phyloP scores from a whole-genome alignment of 2,329 filamentous ascomycete genomes.

The Microthyrium microscopicum region DNA sequence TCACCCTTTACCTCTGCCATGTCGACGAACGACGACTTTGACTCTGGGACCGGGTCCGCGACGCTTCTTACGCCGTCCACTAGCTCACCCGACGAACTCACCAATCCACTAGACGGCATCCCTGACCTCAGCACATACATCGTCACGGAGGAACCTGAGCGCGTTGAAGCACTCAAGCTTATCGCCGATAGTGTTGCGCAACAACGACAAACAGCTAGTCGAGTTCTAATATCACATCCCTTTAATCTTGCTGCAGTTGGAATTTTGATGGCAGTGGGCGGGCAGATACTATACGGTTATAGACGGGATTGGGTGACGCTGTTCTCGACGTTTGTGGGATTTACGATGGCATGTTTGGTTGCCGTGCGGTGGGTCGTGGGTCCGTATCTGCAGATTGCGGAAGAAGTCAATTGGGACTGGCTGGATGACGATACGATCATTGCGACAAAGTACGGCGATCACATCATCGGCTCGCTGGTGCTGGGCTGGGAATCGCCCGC shows the following conservation, averaged over 20 bases:
- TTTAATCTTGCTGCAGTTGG: constrained; percentile 27
- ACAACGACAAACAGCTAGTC: constrained; percentile 54
- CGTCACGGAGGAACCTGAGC: constrained; percentile 36
- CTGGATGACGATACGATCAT: constrained; percentile 35
- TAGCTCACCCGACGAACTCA: constrained; percentile 9
- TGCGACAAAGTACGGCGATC: constrained; percentile 48
- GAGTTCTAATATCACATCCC: constrained; percentile 46
- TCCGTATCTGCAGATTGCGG: constrained; percentile 47
- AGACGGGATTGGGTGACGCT: constrained; percentile 36
- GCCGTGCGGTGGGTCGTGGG: constrained; percentile 42
- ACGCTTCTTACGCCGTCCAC: constrained; percentile 13
- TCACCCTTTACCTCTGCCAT: constrained; percentile 19
- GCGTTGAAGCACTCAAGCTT: constrained; percentile 51
- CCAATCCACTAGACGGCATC: constrained; percentile 33
- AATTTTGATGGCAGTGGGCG: constrained; percentile 21
- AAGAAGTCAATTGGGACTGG: constrained; percentile 46
- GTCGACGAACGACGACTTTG: constrained; percentile 12
- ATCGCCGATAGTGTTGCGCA: constrained; percentile 71
- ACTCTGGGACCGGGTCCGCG: constrained; percentile 13
- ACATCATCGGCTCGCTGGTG: constrained; percentile 55
- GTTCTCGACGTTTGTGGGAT: constrained; percentile 40
- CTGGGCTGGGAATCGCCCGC: constrained; percentile 32
- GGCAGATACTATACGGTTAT: constrained; percentile 23
- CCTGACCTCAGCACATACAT: constrained; percentile 47
- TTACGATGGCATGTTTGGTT: constrained; percentile 47